Percentiles rank a stretch among this genome's conserved stretches.
Conservation (phyloP, 2,329 filamentous ascomycete genomes). For the Talaromyces rugulosus region DNA sequence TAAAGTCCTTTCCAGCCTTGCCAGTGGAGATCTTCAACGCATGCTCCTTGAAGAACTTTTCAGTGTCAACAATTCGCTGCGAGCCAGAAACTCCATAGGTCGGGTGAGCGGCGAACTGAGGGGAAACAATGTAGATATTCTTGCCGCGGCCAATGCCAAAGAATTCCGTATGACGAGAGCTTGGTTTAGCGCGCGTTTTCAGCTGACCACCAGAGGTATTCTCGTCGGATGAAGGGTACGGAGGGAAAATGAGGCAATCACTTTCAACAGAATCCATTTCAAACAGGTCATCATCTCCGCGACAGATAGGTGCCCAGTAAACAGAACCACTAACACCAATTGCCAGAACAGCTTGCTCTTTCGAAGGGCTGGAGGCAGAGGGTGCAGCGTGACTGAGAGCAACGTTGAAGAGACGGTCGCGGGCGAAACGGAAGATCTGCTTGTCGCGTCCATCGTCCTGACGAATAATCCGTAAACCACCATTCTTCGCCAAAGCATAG, state of each 20-base stretch:
- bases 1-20: slow-evolving; percentile 97
- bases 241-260: slow-evolving; percentile 84
- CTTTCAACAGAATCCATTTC: slow-evolving; percentile 75
- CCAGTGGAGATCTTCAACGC: slow-evolving; percentile 92
- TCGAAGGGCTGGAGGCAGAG: slow-evolving; percentile 45
- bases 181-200: slow-evolving; percentile 91
- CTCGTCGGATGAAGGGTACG: slow-evolving; percentile 78
- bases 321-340: slow-evolving; percentile 93
- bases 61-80: slow-evolving; percentile 69
- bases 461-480: slow-evolving; percentile 86
- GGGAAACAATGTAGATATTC: slow-evolving; percentile 82
- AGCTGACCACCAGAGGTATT: slow-evolving; percentile 87
- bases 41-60: slow-evolving; percentile 80
- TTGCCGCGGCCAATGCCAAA: slow-evolving; percentile 96
- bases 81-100: slow-evolving; percentile 48
- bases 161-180: slow-evolving; percentile 82
- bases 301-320: slow-evolving; percentile 86
- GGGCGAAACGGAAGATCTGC: slow-evolving; percentile 84
- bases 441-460: slow-evolving; percentile 91
- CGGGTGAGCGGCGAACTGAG: slow-evolving; percentile 49
- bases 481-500: slow-evolving; percentile 90
- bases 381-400: slow-evolving; percentile 68
- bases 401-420: slow-evolving; percentile 93
- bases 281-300: slow-evolving; percentile 72
- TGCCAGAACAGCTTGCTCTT: slow-evolving; percentile 78